A percentile compares a stretch with the other conserved stretches of the same genome.
These are phyloP conservation scores for Coemansia guatemalensis DNA, from an alignment of 192 early-diverging fungal genomes.

Conservation along the genomic window DNA sequence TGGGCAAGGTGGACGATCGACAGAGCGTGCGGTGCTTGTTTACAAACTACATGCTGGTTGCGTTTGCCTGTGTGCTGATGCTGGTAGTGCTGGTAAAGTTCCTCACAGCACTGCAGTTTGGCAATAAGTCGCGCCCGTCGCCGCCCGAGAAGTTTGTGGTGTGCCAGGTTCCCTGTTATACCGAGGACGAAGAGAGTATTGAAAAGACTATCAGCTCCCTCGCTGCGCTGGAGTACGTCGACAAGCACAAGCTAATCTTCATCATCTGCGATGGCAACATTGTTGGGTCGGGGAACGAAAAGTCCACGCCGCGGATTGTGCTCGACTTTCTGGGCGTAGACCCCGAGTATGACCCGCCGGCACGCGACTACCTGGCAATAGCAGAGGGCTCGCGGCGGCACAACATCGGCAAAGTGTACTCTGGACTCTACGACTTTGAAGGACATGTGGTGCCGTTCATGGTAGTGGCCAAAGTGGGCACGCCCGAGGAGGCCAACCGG, in stretches of 20 bases:
- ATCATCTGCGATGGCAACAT: constrained; percentile 90
- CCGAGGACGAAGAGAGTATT: constrained; percentile 87
- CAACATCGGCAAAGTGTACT: constrained; percentile 96
- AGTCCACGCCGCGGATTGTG: constrained; percentile 92
- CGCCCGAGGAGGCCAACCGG: constrained; percentile 74
- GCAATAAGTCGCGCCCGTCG: constrained; percentile 67
- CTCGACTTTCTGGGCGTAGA: constrained; percentile 89
- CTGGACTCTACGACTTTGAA: constrained; percentile 89
- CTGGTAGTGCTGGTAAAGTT: constrained; percentile 81
- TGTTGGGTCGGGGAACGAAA: constrained; percentile 92
- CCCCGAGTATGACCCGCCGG: constrained; percentile 71
- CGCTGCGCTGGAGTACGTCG: constrained; percentile 72
- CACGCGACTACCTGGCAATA: constrained; percentile 79
- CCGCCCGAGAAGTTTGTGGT: constrained; percentile 94
- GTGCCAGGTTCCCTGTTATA: constrained; percentile 95
- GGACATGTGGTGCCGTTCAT: constrained; percentile 92
- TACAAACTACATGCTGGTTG: constrained; percentile 85
- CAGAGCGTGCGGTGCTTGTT: constrained; percentile 72
- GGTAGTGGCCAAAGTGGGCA: constrained; percentile 93
- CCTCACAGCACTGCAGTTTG: constrained; percentile 75
- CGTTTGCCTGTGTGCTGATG: constrained; percentile 71
- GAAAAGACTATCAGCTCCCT: constrained; percentile 83
- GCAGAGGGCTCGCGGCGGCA: constrained; percentile 88
- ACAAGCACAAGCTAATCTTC: constrained; percentile 89
- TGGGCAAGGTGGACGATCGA: constrained; percentile 79